Conservation (phyloP, 306 rosid species). For the Cercis canadensis region DNA sequence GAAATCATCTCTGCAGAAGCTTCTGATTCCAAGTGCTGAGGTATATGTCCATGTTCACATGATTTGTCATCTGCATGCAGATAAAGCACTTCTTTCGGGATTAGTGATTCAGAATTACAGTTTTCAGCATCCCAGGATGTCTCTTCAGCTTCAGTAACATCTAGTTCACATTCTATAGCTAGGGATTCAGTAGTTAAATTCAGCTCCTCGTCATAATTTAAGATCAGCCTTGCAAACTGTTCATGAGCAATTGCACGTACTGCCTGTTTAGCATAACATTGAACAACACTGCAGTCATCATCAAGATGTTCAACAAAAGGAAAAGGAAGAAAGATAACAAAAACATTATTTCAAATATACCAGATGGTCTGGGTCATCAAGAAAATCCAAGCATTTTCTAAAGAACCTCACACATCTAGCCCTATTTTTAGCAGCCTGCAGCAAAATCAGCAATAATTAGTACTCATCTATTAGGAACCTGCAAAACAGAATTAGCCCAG, state of each 20-base stretch:
- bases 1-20: constrained; percentile 55
- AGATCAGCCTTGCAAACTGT: constrained; percentile 94
- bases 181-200: constrained; percentile 72
- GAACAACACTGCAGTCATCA: constrained; percentile 34
- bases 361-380: constrained; percentile 91
- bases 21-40: constrained; percentile 51
- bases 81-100: constrained; percentile 47
- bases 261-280: constrained; percentile 62
- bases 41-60: constrained; percentile 48
- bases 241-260: constrained; percentile 96
- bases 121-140: constrained; percentile 62
- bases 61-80: constrained; percentile 46
- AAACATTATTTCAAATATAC: constrained; percentile 48
- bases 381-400: constrained; percentile 84
- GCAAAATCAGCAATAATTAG: constrained; percentile 45
- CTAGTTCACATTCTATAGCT: constrained; percentile 61
- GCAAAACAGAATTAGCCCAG: constrained; percentile 21
- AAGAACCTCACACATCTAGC: constrained; percentile 87
- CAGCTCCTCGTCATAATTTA: constrained; percentile 77
- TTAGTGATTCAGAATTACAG: constrained; percentile 55
- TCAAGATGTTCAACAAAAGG: constrained; percentile 25
- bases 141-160: constrained; percentile 74
- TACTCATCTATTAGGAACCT: constrained; percentile 25
- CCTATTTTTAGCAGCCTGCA: constrained; percentile 82
- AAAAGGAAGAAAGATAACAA: constrained; percentile 14